Conservation (phyloP, 163 green algal species). For the Chlamydomonas reinhardtii region DNA sequence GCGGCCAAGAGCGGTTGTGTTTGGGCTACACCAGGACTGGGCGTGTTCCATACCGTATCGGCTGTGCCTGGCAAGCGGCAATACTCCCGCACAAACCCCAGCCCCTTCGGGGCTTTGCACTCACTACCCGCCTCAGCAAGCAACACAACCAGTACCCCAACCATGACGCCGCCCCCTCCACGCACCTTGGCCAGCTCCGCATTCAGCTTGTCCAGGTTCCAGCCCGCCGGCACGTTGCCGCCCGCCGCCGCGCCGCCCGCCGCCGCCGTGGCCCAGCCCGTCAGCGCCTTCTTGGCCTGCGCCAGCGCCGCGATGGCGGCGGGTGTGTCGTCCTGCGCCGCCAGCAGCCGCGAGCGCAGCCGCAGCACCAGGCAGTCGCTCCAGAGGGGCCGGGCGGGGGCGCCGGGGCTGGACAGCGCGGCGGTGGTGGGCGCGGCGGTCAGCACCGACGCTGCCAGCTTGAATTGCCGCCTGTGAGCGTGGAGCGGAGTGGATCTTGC, state of each 20-base stretch:
- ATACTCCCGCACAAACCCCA: no score
- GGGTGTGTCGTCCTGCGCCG: not conserved
- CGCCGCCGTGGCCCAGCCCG: not conserved
- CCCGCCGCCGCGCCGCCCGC: not conserved
- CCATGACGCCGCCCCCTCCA: not conserved
- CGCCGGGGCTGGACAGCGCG: not conserved
- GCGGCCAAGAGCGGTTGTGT: no score
- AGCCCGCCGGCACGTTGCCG: constrained; percentile 12
- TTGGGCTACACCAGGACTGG: no score
- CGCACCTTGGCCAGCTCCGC: constrained; percentile 26
- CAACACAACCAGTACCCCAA: not conserved
- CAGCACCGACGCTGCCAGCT: constrained; percentile 26
- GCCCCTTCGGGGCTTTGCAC: no score
- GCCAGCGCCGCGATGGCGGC: constrained; percentile 23
- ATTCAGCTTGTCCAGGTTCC: not conserved
- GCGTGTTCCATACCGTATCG: no score
- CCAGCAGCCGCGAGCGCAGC: constrained; percentile 17
- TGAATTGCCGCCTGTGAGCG: constrained; percentile 8
- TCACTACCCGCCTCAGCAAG: no score
- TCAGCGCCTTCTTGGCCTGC: constrained; percentile 28
- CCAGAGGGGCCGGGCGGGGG: not conserved
- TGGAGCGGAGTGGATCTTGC: not conserved
- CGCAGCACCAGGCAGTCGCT: constrained; percentile 24
- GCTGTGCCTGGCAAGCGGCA: no score
- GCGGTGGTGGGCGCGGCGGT: constrained; percentile 1